These are phyloP conservation scores for Glycine latifolia DNA, from an alignment of 306 rosid genomes.

Conservation along the genomic window DNA sequence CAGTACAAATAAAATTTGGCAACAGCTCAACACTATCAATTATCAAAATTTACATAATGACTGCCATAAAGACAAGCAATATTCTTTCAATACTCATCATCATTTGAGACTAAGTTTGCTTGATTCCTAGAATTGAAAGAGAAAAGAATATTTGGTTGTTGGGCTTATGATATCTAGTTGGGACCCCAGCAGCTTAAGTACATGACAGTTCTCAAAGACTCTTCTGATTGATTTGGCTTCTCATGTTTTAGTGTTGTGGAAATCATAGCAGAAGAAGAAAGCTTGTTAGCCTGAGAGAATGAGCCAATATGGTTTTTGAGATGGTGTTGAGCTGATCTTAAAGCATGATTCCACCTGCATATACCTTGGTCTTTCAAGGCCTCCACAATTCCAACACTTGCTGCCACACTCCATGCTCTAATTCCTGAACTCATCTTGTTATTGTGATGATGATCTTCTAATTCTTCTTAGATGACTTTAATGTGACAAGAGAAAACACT, in stretches of 20 bases:
- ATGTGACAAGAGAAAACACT: not conserved
- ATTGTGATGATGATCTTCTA: not conserved
- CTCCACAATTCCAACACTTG: constrained; percentile 54
- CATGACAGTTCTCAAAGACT: constrained; percentile 71
- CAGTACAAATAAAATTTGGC: not conserved
- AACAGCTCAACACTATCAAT: not conserved
- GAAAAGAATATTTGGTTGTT: not conserved
- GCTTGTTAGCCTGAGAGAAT: constrained; percentile 50
- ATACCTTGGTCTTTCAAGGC: constrained; percentile 68
- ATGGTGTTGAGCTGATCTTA: constrained; percentile 56
- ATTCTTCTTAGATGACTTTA: not conserved
- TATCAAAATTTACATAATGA: constrained; percentile 37
- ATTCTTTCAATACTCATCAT: not conserved
- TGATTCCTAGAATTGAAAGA: not conserved
- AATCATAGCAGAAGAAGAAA: constrained; percentile 56
- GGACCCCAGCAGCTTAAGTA: constrained; percentile 74
- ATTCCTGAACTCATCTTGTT: constrained; percentile 47
- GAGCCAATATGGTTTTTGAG: constrained; percentile 49
- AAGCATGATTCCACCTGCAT: constrained; percentile 57
- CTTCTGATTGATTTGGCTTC: constrained; percentile 59
- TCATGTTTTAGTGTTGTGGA: constrained; percentile 49
- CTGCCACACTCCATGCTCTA: constrained; percentile 51
- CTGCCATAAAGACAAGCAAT: not conserved
- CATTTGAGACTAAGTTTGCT: not conserved
- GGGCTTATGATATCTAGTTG: not conserved